Evolutionary conservation across 2,329 filamentous ascomycete genomes (phyloP).

Genomic region (Hypoxylon sp.): DNA sequence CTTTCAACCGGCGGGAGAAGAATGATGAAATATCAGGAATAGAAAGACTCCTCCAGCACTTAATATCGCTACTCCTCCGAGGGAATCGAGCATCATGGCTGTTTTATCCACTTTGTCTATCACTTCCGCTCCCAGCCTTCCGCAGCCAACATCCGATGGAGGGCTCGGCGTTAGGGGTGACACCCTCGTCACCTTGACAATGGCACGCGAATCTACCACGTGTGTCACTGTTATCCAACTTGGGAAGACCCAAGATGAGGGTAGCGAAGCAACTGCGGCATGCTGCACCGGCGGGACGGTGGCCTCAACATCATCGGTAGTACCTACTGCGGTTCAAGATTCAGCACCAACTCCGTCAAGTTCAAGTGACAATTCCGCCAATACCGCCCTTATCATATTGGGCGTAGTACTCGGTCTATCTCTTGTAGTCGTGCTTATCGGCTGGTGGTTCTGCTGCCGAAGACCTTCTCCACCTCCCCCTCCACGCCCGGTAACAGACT

Average conservation of each 20-base stretch:
- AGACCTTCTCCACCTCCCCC: background rate
- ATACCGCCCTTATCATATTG: slow-evolving; percentile 40
- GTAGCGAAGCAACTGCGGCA: background rate
- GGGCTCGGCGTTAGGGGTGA: slow-evolving; percentile 21
- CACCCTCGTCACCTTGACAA: slow-evolving; percentile 25
- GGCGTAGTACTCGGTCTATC: slow-evolving; percentile 41
- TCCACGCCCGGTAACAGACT: background rate
- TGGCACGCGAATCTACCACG: slow-evolving; percentile 15
- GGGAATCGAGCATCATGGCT: slow-evolving; percentile 8
- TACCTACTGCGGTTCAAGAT: background rate
- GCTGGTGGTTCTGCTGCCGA: slow-evolving; percentile 39
- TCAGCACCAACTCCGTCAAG: slow-evolving; percentile 12
- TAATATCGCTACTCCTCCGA: background rate
- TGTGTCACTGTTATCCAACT: slow-evolving; percentile 23
- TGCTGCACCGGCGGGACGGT: slow-evolving; percentile 1
- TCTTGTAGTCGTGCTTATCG: slow-evolving; percentile 34
- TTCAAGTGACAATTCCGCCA: slow-evolving; percentile 22
- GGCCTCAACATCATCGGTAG: background rate
- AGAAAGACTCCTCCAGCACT: background rate
- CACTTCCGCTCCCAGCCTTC: slow-evolving; percentile 9
- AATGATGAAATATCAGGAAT: slow-evolving; percentile 1
- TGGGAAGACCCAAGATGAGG: slow-evolving; percentile 11
- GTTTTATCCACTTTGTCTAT: slow-evolving; percentile 10
- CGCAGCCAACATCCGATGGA: slow-evolving; percentile 10
- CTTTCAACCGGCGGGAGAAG: background rate